phyloP scores from a whole-genome alignment of 192 early-diverging fungal species.

The Thamnidium elegans region DNA sequence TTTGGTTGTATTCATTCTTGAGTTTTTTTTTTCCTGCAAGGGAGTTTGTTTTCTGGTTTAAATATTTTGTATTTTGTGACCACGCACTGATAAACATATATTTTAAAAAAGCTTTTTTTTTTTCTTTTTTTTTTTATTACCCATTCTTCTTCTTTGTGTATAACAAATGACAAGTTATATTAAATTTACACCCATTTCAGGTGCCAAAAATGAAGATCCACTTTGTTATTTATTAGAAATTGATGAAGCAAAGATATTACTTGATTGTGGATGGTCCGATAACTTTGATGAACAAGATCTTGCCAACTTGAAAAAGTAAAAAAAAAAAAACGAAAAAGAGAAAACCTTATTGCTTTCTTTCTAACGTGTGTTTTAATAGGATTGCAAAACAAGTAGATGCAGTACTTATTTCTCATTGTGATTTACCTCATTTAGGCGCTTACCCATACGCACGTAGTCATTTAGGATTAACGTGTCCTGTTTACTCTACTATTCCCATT shows the following conservation, averaged over 20 bases:
- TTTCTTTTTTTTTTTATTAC: neutral
- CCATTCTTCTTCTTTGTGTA: neutral
- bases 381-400: constrained; percentile 87
- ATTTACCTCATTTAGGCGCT: constrained; percentile 85
- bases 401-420: constrained; percentile 86
- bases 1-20: too few species aligned
- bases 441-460: constrained; percentile 74
- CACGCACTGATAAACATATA: too few species aligned
- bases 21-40: too few species aligned
- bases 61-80: too few species aligned
- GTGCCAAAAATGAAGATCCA: constrained; percentile 79
- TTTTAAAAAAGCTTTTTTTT: too few species aligned
- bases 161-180: constrained; percentile 46
- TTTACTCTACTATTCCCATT: constrained; percentile 89
- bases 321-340: neutral
- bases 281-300: constrained; percentile 71
- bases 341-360: neutral
- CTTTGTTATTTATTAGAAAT: constrained; percentile 92
- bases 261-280: constrained; percentile 94
- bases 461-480: constrained; percentile 81
- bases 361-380: constrained; percentile 37
- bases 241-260: constrained; percentile 83
- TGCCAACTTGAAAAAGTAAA: constrained; percentile 61
- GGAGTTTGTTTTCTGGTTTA: too few species aligned
- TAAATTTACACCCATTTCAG: constrained; percentile 85